These are phyloP conservation scores for Nannochloris sp. DNA, from an alignment of 139 green algal species.

Conservation along the genomic window DNA sequence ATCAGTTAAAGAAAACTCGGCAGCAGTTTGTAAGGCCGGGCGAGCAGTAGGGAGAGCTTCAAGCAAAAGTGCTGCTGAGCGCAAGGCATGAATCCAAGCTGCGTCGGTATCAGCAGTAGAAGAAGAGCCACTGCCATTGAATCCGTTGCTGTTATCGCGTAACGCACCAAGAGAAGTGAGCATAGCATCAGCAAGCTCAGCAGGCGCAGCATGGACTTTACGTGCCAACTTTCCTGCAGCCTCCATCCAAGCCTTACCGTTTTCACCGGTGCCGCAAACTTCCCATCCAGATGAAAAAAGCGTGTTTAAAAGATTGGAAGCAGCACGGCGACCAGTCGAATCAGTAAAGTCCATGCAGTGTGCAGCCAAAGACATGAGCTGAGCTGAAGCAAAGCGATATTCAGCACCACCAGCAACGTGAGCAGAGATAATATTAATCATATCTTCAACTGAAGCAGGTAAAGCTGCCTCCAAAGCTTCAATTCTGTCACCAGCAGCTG, in stretches of 20 bases:
- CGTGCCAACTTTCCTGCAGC: constrained; percentile 23
- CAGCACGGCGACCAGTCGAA: constrained; percentile 18
- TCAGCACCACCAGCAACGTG: constrained; percentile 21
- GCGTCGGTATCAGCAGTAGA: neutral
- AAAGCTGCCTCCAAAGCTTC: constrained; percentile 49
- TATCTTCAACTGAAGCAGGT: constrained; percentile 23
- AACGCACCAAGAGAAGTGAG: constrained; percentile 10
- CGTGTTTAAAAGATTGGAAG: constrained; percentile 15
- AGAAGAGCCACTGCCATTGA: neutral
- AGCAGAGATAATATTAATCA: constrained; percentile 22
- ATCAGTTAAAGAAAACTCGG: constrained; percentile 7
- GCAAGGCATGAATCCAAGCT: constrained; percentile 15
- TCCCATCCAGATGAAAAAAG: constrained; percentile 13
- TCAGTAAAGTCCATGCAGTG: constrained; percentile 42
- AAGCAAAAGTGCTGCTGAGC: constrained; percentile 17
- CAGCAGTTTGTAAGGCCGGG: neutral
- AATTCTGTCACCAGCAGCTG: constrained; percentile 26
- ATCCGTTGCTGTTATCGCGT: neutral
- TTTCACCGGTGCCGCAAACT: neutral
- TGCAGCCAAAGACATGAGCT: constrained; percentile 40
- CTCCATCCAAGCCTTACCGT: constrained; percentile 13
- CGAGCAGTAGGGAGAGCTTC: constrained; percentile 7
- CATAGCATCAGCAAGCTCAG: constrained; percentile 30
- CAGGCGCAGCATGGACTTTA: constrained; percentile 25
- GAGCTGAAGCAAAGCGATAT: constrained; percentile 27